Conservation (phyloP, 495 filamentous ascomycete species). For the Hypoxylon trugodes region DNA sequence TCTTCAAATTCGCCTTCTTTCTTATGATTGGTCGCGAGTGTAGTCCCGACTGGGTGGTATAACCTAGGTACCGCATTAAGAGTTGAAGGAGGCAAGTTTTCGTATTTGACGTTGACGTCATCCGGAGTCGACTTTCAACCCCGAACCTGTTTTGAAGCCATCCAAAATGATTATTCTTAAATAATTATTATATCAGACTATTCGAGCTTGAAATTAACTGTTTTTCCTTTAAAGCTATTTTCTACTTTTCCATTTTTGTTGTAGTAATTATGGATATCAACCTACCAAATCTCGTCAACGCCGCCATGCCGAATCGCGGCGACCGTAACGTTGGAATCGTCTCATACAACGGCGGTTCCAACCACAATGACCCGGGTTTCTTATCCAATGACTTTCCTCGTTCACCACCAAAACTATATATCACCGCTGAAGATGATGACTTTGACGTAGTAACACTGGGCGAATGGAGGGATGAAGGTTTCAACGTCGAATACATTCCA, state of each 20-base stretch:
- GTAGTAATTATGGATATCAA: constrained; percentile 44
- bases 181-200: not conserved
- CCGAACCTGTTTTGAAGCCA: not conserved
- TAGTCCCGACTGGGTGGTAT: not conserved
- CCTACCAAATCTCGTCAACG: constrained; percentile 44
- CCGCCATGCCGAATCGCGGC: constrained; percentile 42
- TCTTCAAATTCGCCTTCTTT: not conserved
- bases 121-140: constrained; percentile 3
- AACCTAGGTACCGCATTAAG: too few species aligned
- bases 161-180: not conserved
- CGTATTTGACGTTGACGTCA: constrained; percentile 27
- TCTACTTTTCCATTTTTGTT: not conserved
- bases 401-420: constrained; percentile 64
- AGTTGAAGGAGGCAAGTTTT: constrained; percentile 17
- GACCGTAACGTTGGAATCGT: constrained; percentile 46
- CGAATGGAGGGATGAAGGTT: constrained; percentile 73
- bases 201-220: not conserved
- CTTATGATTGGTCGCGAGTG: not conserved
- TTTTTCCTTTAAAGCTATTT: too few species aligned
- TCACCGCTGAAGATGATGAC: constrained; percentile 68
- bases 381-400: constrained; percentile 47
- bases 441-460: constrained; percentile 66
- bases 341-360: constrained; percentile 39
- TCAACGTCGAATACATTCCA: constrained; percentile 68
- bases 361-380: constrained; percentile 50